phyloP scores from a whole-genome alignment of 768 basidiomycete species.

The Russula dissimulans region DNA sequence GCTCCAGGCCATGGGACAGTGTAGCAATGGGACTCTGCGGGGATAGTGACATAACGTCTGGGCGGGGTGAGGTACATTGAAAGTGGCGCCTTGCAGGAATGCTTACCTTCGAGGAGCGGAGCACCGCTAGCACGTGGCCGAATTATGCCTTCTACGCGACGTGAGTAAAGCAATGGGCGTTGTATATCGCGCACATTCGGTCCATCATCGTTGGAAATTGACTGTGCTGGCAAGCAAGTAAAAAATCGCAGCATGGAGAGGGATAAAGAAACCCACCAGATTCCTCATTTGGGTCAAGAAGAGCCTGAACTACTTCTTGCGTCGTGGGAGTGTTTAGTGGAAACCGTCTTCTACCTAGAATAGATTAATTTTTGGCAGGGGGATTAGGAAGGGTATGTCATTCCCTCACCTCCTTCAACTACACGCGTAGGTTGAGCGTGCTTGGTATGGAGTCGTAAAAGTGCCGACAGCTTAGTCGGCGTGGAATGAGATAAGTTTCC shows the following conservation, averaged over 20 bases:
- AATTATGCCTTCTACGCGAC: constrained; percentile 21
- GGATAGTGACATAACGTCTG: constrained; percentile 38
- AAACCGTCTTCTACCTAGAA: not conserved
- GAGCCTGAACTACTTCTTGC: not conserved
- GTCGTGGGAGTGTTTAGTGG: not conserved
- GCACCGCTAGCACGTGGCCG: constrained; percentile 2
- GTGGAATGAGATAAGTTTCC: no score
- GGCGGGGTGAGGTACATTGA: not conserved
- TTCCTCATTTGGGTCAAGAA: not conserved
- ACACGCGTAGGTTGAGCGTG: not conserved
- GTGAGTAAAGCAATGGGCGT: constrained; percentile 3
- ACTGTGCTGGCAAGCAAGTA: not conserved
- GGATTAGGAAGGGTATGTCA: not conserved
- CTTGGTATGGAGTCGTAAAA: not conserved
- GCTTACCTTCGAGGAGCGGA: constrained; percentile 16
- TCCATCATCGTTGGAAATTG: not conserved
- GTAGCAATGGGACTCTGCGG: constrained; percentile 48
- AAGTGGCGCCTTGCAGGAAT: not conserved
- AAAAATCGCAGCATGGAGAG: not conserved
- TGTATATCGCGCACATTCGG: not conserved
- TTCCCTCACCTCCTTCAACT: not conserved
- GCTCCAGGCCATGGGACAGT: constrained; percentile 56
- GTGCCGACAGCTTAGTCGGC: not conserved
- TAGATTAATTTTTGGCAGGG: not conserved
- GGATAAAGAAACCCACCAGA: not conserved